A percentile compares a stretch with the other conserved stretches of the same genome.
These are phyloP conservation scores for Penicillium sp. DNA, from an alignment of 2,329 filamentous ascomycete species.

Conservation along the genomic window DNA sequence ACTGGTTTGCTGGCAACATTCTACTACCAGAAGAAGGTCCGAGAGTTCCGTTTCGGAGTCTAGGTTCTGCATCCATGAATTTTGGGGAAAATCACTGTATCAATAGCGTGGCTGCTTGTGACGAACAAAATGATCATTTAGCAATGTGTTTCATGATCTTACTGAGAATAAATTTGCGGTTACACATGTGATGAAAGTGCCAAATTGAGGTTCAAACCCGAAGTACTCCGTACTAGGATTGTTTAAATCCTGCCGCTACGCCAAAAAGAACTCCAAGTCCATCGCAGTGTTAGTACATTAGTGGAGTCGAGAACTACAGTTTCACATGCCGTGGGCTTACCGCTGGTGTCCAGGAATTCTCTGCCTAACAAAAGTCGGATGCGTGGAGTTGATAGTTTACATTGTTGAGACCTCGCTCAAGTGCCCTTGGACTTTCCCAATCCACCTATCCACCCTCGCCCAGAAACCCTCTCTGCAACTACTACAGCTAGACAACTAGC, in stretches of 20 bases:
- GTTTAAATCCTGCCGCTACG: too few species aligned
- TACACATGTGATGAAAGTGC: background rate
- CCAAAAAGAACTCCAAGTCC: too few species aligned
- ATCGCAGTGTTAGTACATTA: too few species aligned
- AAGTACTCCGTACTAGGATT: too few species aligned
- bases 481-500: slow-evolving; percentile 13
- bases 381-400: too few species aligned
- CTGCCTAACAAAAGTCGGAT: too few species aligned
- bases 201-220: background rate
- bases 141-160: background rate
- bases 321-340: too few species aligned
- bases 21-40: slow-evolving; percentile 8
- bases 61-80: background rate
- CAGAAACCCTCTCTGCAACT: slow-evolving; percentile 11
- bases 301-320: too few species aligned
- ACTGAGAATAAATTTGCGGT: background rate
- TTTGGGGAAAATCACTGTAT: too few species aligned
- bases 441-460: slow-evolving; percentile 7
- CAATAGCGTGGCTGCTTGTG: background rate
- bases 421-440: slow-evolving; percentile 2
- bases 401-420: background rate
- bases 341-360: too few species aligned
- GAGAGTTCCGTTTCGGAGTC: slow-evolving; percentile 5
- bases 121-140: background rate
- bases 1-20: slow-evolving; percentile 3